Conservation (phyloP, 805 yeast species). For the Pichia nakasei region DNA sequence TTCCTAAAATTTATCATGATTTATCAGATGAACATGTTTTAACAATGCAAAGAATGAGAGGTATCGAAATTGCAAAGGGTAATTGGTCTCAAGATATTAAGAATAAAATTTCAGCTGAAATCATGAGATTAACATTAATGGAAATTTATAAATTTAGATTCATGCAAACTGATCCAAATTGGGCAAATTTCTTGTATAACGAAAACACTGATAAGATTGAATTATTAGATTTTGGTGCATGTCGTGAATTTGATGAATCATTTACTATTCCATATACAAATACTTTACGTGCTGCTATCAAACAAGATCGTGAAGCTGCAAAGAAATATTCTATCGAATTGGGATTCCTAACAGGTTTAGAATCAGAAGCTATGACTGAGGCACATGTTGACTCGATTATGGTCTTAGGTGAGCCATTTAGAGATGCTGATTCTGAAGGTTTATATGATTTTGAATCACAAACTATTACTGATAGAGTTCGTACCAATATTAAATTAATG, state of each 20-base stretch:
- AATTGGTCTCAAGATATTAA: constrained; percentile 64
- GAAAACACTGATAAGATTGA: constrained; percentile 63
- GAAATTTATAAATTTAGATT: constrained; percentile 80
- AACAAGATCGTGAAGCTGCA: constrained; percentile 54
- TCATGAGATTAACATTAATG: constrained; percentile 77
- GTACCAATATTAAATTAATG: constrained; percentile 84
- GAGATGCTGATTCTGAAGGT: constrained; percentile 40
- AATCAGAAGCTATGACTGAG: constrained; percentile 74
- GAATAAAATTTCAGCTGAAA: constrained; percentile 74
- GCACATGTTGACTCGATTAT: constrained; percentile 90
- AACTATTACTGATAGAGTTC: constrained; percentile 89
- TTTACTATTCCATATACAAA: constrained; percentile 64
- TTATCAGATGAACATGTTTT: constrained; percentile 75
- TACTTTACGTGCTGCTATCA: constrained; percentile 67
- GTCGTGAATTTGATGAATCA: constrained; percentile 62
- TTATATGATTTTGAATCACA: constrained; percentile 69
- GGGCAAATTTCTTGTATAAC: constrained; percentile 95
- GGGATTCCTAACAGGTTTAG: constrained; percentile 89
- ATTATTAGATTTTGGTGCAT: constrained; percentile 91
- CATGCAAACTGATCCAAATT: constrained; percentile 99
- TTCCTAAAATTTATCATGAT: constrained; percentile 73
- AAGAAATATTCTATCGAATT: constrained; percentile 58
- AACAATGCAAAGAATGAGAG: constrained; percentile 85
- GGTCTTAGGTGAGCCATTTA: constrained; percentile 89
- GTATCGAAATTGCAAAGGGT: constrained; percentile 73